These are phyloP conservation scores for Arthrobotrys entomopaga DNA, from an alignment of 2,329 filamentous ascomycete species.

Conservation along the genomic window DNA sequence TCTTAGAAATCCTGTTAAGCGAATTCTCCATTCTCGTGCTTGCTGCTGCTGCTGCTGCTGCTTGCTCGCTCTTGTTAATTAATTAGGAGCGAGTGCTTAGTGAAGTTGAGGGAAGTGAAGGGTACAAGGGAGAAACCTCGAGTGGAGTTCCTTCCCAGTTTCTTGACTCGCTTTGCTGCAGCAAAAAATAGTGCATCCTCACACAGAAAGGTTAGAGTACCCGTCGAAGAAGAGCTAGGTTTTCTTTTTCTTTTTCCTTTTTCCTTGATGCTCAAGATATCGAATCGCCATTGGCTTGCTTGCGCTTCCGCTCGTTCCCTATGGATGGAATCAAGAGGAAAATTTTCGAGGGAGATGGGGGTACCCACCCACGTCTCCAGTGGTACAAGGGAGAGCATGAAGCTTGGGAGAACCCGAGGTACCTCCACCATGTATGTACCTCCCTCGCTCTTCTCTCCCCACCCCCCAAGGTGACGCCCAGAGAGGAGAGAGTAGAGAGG, in stretches of 20 bases:
- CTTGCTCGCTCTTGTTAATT: too few species aligned
- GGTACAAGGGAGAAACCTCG: constrained; percentile 52
- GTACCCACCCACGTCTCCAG: constrained; percentile 50
- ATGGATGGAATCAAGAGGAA: constrained; percentile 39
- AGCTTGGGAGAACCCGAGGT: constrained; percentile 41
- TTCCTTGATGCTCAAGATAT: constrained; percentile 38
- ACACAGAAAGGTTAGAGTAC: constrained; percentile 50
- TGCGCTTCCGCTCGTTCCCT: constrained; percentile 49
- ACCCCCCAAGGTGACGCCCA: background rate
- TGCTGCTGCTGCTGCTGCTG: too few species aligned
- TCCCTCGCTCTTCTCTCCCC: constrained; percentile 10
- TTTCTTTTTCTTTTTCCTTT: constrained; percentile 36
- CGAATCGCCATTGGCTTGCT: constrained; percentile 44
- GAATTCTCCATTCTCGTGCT: constrained; percentile 47
- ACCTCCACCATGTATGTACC: constrained; percentile 10
- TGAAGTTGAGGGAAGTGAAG: too few species aligned
- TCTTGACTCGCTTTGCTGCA: constrained; percentile 54
- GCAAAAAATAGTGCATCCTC: constrained; percentile 40
- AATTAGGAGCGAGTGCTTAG: too few species aligned
- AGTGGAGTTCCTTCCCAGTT: constrained; percentile 53
- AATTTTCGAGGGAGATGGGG: constrained; percentile 50
- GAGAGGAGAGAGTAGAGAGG: background rate
- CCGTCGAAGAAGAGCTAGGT: constrained; percentile 23
- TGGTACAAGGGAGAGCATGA: constrained; percentile 51
- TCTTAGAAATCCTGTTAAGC: constrained; percentile 54